A percentile compares a stretch with the other conserved stretches of the same genome.
Evolutionary conservation across 2,329 filamentous ascomycete genomes (phyloP).

Genomic region (Pseudogymnoascus sp.): DNA sequence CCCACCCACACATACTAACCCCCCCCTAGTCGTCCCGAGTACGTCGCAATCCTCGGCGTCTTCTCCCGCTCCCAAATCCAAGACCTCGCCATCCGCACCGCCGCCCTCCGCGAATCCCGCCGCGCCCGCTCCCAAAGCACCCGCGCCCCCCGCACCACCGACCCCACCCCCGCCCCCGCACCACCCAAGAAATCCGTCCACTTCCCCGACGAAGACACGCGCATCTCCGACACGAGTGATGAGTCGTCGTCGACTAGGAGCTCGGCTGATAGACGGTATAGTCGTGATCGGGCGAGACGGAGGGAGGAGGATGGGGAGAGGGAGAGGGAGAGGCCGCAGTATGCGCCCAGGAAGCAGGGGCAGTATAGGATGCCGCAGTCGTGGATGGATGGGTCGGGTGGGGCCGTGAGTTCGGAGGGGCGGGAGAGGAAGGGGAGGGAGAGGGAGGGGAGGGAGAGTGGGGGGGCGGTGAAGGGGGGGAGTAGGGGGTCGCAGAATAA

Average conservation of each 20-base stretch:
- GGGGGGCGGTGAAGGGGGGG: conserved; percentile 15
- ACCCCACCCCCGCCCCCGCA: background rate
- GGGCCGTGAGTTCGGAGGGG: background rate
- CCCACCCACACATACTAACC: conserved; percentile 6
- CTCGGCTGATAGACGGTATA: background rate
- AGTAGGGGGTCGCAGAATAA: conserved; percentile 32
- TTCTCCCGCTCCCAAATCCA: conserved; percentile 43
- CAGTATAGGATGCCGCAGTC: background rate
- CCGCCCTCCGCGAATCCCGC: conserved; percentile 29
- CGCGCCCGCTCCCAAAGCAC: conserved; percentile 9
- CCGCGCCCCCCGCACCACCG: background rate
- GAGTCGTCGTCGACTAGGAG: background rate
- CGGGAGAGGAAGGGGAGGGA: conserved; percentile 1
- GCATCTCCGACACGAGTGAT: conserved; percentile 3
- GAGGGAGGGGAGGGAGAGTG: conserved; percentile 1
- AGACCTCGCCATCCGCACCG: conserved; percentile 37
- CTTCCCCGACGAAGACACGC: background rate
- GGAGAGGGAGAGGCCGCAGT: conserved; percentile 23
- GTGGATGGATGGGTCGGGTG: background rate
- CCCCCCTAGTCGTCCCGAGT: conserved; percentile 38
- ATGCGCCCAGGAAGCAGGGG: conserved; percentile 14
- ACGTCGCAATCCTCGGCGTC: conserved; percentile 50
- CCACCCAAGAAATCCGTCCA: background rate
- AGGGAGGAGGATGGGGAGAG: conserved; percentile 30
- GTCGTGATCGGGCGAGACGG: background rate